phyloP scores from a whole-genome alignment of 768 basidiomycete species.

The Mycena indigotica region DNA sequence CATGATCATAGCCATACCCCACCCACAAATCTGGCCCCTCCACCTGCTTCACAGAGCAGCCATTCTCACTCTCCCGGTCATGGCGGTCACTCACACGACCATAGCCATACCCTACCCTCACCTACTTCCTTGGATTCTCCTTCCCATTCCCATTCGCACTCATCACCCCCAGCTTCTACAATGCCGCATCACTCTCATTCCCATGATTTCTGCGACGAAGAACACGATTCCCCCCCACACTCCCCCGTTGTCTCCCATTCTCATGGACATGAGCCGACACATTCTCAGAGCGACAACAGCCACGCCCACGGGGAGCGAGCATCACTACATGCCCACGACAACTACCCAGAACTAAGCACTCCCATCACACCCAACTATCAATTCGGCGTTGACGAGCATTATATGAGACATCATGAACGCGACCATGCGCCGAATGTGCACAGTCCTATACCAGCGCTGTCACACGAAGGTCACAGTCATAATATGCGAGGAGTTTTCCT shows the following conservation, averaged over 20 bases:
- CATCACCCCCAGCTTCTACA: constrained; percentile 3
- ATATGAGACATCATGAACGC: constrained; percentile 40
- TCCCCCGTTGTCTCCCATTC: not conserved
- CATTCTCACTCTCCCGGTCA: constrained; percentile 27
- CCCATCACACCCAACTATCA: constrained; percentile 70
- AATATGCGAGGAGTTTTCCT: constrained; percentile 99
- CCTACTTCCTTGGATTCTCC: constrained; percentile 29
- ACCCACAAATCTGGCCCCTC: no score
- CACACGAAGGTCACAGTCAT: constrained; percentile 87
- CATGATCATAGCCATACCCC: constrained; percentile 48
- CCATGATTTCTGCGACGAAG: no score
- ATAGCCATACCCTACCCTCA: no score
- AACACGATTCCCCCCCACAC: no score
- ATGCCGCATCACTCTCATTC: no score
- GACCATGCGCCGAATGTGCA: constrained; percentile 47
- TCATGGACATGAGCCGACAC: no score
- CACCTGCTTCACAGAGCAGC: no score
- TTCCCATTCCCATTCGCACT: constrained; percentile 34
- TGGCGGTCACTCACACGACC: no score
- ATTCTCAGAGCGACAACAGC: constrained; percentile 8
- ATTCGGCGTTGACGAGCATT: constrained; percentile 55
- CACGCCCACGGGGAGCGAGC: constrained; percentile 28
- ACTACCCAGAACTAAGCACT: constrained; percentile 40
- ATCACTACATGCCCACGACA: no score
- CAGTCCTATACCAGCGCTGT: constrained; percentile 52